Evolutionary conservation across 352 stramenopile genomes (phyloP), one percentile per base, ranked within the genome.

Genomic region (Globisporangium sylvaticum): DNA sequence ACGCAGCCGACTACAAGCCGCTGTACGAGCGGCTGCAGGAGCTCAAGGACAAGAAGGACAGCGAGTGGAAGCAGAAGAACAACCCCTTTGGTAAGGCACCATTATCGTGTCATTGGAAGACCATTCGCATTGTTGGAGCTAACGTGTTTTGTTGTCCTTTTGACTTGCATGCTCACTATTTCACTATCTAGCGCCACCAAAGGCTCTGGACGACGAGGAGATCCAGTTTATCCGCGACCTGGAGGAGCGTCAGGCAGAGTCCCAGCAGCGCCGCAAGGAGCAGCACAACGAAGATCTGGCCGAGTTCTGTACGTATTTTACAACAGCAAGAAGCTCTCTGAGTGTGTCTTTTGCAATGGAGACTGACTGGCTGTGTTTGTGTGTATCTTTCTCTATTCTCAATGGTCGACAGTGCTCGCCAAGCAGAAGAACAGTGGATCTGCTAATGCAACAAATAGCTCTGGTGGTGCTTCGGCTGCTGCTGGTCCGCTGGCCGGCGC

Each of bases 31-130:
- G 87, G 2, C 74, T 96, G 14, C 83, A 94, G 68, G 86, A 94
- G 57, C 80, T 81, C 48, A 84, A 81, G 25, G 83, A 94, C 31
- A 64, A 89, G 62, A 92, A 94, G 25, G 86, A 96, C 53, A 84
- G 79, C 34, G 88, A 94, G n/a, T 96, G 88, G 88, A 92, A 92
- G 67, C 83, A 94, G 66, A 94, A 96, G 72, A 87, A 96, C 69
- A 96, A 96, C 54, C 86, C 88, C 22, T 96, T 94, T 64, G 88
- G 88, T 94, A 56, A 56, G 20, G 71, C 67, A 15, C 1, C 3
- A 24, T 25, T 5, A 22, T 39, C 14, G n/a, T 6, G 20, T 31
- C 18, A 22, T 3, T 12, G 42, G 0, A 18, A 3, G 42, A 22
- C 18, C 6, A 8, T 48, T 37, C 24, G 4, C 14, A 22, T 12